These are phyloP conservation scores for Scedosporium boydii DNA, from an alignment of 2,329 filamentous ascomycete species.

Conservation along the genomic window DNA sequence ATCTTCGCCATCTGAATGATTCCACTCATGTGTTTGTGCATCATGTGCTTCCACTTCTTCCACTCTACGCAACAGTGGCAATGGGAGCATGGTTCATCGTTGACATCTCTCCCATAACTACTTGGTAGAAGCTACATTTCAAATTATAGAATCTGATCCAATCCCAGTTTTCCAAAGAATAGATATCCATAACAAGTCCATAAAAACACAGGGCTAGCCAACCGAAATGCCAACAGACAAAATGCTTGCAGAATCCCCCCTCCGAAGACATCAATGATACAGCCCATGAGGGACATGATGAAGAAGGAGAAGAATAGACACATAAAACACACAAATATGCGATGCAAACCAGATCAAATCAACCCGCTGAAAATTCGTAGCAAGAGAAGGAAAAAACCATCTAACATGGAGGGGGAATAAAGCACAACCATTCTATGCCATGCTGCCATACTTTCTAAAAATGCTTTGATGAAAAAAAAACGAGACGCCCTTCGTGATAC, in stretches of 20 bases:
- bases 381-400: not conserved
- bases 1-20: not conserved
- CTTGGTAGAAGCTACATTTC: too few relatives aligned
- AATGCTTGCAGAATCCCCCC: not conserved
- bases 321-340: too few relatives aligned
- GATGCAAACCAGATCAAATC: not conserved
- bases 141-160: not conserved
- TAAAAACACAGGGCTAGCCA: not conserved
- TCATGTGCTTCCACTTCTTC: not conserved
- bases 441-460: constrained; percentile 2
- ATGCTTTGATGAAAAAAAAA: not conserved
- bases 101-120: too few relatives aligned
- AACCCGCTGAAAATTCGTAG: not conserved
- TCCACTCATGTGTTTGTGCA: not conserved
- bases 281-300: not conserved
- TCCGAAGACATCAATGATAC: not conserved
- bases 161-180: not conserved
- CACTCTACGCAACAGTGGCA: too few relatives aligned
- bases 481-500: not conserved
- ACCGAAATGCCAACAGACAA: not conserved
- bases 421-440: not conserved
- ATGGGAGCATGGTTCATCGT: too few relatives aligned
- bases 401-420: not conserved
- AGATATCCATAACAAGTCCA: not conserved
- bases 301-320: too few relatives aligned